These are phyloP conservation scores for Durio zibethinus DNA, from an alignment of 345 rosid genomes.

Conservation along the genomic window DNA sequence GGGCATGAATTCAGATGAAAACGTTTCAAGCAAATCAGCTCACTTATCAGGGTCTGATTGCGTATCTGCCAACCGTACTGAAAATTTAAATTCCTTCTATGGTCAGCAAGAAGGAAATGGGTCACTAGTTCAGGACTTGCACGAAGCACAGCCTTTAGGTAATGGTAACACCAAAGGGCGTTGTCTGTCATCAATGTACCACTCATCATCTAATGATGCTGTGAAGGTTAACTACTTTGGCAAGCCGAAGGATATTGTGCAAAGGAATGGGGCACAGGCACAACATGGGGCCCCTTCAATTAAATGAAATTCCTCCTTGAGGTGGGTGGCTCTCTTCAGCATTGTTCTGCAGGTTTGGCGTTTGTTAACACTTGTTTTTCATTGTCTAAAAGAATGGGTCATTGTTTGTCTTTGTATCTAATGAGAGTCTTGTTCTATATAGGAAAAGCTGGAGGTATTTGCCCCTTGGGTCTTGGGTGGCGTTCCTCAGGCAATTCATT, in stretches of 20 bases:
- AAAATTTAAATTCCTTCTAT: slow-evolving; percentile 20
- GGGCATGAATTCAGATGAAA: slow-evolving; percentile 18
- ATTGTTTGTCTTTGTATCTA: not conserved
- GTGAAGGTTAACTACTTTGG: slow-evolving; percentile 14
- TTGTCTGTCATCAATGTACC: slow-evolving; percentile 23
- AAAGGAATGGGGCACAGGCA: slow-evolving; percentile 32
- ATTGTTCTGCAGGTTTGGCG: slow-evolving; percentile 20
- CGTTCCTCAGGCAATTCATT: slow-evolving; percentile 60
- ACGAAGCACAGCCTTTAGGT: slow-evolving; percentile 5
- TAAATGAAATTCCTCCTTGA: slow-evolving; percentile 20
- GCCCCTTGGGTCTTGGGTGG: slow-evolving; percentile 6
- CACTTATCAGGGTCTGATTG: slow-evolving; percentile 22
- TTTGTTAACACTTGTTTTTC: not conserved
- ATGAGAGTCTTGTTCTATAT: slow-evolving; percentile 9
- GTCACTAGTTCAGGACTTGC: slow-evolving; percentile 17
- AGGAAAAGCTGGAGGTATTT: slow-evolving; percentile 23
- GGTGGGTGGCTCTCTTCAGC: slow-evolving; percentile 20
- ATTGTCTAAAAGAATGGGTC: not conserved
- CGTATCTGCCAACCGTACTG: slow-evolving; percentile 15
- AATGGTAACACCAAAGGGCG: slow-evolving; percentile 16
- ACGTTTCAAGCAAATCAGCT: slow-evolving; percentile 20
- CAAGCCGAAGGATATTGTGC: slow-evolving; percentile 29
- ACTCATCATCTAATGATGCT: slow-evolving; percentile 17
- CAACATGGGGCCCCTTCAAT: slow-evolving; percentile 28
- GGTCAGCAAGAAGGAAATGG: slow-evolving; percentile 26